Percentiles rank a stretch among this genome's conserved stretches.
Evolutionary conservation across 2,329 filamentous ascomycete genomes (phyloP).

Genomic region (Mycocentrospora acerina): DNA sequence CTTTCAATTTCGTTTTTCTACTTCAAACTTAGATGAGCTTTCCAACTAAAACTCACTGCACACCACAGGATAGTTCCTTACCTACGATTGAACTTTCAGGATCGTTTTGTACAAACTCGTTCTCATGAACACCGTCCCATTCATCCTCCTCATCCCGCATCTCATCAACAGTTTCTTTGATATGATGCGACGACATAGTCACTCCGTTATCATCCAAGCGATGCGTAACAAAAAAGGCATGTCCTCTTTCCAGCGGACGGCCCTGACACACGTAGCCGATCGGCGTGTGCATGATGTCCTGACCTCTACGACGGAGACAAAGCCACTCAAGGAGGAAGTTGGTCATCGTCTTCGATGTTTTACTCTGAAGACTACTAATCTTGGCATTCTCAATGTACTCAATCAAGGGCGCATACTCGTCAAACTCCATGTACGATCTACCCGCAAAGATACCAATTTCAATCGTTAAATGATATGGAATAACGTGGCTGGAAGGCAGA

Average conservation of each 20-base stretch:
- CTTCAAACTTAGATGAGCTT: no score
- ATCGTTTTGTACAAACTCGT: no score
- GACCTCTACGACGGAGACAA: constrained; percentile 54
- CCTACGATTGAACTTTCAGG: no score
- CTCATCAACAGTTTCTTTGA: constrained; percentile 2
- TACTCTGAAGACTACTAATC: constrained; percentile 14
- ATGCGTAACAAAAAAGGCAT: constrained; percentile 53
- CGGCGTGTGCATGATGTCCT: constrained; percentile 61
- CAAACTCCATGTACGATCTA: constrained; percentile 59
- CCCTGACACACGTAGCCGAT: constrained; percentile 60
- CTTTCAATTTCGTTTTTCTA: no score
- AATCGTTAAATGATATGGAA: constrained; percentile 57
- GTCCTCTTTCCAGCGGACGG: constrained; percentile 49
- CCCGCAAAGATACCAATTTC: constrained; percentile 64
- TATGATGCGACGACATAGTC: constrained; percentile 2
- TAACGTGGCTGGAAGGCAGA: constrained; percentile 43
- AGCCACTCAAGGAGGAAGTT: constrained; percentile 58
- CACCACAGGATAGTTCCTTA: no score
- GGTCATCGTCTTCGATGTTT: constrained; percentile 40
- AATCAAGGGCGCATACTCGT: constrained; percentile 43
- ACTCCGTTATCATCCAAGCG: constrained; percentile 2
- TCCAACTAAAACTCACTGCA: no score
- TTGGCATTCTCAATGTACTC: constrained; percentile 15
- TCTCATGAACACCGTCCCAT: background rate
- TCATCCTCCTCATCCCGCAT: constrained; percentile 1